These are phyloP conservation scores for Papilionanthe hybrid DNA, from an alignment of 116 monocot species.

Conservation along the genomic window DNA sequence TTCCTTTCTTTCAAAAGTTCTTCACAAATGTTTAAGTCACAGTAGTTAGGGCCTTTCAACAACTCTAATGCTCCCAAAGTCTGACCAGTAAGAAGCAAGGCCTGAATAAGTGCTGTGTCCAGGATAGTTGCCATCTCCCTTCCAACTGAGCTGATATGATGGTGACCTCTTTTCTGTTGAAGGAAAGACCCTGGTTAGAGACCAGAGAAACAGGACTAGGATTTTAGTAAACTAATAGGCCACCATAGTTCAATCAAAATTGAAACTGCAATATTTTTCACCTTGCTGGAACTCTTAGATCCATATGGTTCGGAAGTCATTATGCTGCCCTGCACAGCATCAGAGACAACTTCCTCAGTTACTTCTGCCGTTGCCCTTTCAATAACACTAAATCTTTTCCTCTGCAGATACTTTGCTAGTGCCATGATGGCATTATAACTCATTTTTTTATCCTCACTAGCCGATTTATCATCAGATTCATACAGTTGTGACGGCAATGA, in stretches of 20 bases:
- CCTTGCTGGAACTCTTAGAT: slow-evolving; percentile 63
- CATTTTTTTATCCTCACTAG: slow-evolving; percentile 72
- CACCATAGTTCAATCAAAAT: neutral
- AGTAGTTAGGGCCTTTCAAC: slow-evolving; percentile 90
- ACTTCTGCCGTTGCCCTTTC: slow-evolving; percentile 94
- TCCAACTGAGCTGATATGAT: slow-evolving; percentile 72
- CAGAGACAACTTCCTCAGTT: slow-evolving; percentile 89
- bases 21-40: slow-evolving; percentile 88
- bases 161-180: slow-evolving; percentile 54
- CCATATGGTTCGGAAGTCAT: slow-evolving; percentile 41
- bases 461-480: slow-evolving; percentile 68
- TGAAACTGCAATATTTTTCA: slow-evolving; percentile 9
- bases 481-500: slow-evolving; percentile 34
- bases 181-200: slow-evolving; percentile 19
- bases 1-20: slow-evolving; percentile 66
- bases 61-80: slow-evolving; percentile 54
- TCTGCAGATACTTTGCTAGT: slow-evolving; percentile 89
- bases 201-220: neutral
- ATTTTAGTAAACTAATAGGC: neutral
- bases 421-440: slow-evolving; percentile 75
- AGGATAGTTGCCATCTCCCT: slow-evolving; percentile 80
- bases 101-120: slow-evolving; percentile 88
- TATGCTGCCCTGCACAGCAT: slow-evolving; percentile 62
- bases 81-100: slow-evolving; percentile 84
- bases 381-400: slow-evolving; percentile 73